Base-by-base conservation (phyloP, 2,329 filamentous ascomycete genomes). In the Phoma sp. region DNA sequence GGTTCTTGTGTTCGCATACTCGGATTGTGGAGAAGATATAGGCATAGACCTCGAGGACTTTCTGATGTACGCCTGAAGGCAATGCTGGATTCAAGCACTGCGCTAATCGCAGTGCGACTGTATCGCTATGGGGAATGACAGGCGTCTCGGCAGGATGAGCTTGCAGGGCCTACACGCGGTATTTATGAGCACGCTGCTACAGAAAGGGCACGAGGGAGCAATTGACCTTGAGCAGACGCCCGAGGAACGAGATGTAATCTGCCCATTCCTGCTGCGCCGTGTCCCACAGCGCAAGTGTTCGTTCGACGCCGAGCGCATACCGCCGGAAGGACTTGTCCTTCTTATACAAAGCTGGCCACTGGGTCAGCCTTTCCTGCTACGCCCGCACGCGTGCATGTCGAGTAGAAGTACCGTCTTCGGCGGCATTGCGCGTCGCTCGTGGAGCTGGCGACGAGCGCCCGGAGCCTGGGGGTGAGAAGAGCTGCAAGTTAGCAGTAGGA, bases 171-270 rank as follows among this genome's bases (percentile, higher is more conserved):
- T 96, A 61, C 50, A 52, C 44, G 56, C 46, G 42, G 43, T 35
- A 33, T 47, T 36, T 47, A 68, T 72, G 61, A 73, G 71, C 65
- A 56, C 41, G 48, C 39, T 51, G 46, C 46, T 52, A 59, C 51
- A 38, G 32, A 37, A 39, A 53, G 41, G 36, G 56, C 53, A 40
- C 36, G 35, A 50, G 47, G 59, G 60, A 55, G 50, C 41, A 58
- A 61, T 70, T 65, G 73, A 93, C 91, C 86, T 97, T 98, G 58
- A 96, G 81, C 43, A 99, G 82, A 58, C 91, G 87, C 71, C 90
- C 96, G 51, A 99, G 79, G 73, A 98, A 99, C 14, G 93, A 96
- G 69, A 99, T 99, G 73, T 99, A 99, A 78, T 99, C 95, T 43
- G 96, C 95, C 95, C 95, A 99, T 86, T 99, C 95, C 77, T 98